Evolutionary conservation across 352 stramenopile genomes (phyloP).

Genomic region (Pythium scleroteichum): DNA sequence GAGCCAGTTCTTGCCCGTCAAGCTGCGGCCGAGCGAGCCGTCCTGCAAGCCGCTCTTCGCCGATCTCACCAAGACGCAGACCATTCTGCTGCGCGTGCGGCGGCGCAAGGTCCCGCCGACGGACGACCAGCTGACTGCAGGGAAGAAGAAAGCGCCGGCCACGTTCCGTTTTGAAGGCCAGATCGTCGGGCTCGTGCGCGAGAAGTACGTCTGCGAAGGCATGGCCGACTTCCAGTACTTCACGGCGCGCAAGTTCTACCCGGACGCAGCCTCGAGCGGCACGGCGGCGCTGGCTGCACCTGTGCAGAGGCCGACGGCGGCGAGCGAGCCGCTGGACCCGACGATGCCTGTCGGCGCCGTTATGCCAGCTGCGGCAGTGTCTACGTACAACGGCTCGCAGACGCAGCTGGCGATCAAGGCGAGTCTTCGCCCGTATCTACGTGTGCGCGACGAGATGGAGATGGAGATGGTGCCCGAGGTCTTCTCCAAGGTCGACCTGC

Average conservation of each 20-base stretch:
- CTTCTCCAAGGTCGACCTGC: constrained; percentile 83
- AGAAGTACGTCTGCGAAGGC: constrained; percentile 86
- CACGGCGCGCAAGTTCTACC: constrained; percentile 60
- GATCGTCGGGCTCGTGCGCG: constrained; percentile 62
- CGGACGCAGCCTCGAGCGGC: constrained; percentile 22
- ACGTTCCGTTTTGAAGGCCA: constrained; percentile 33
- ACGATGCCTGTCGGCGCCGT: constrained; percentile 14
- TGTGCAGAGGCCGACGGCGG: too few relatives aligned
- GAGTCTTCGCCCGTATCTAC: constrained; percentile 61
- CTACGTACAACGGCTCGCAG: constrained; percentile 43
- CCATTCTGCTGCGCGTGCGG: constrained; percentile 60
- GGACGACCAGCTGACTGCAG: background rate
- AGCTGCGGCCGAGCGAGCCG: constrained; percentile 69
- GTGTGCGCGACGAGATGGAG: constrained; percentile 46
- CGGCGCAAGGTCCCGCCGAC: constrained; percentile 20
- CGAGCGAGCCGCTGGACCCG: background rate
- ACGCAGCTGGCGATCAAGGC: constrained; percentile 48
- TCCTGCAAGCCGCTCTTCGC: constrained; percentile 85
- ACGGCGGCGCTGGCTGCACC: constrained; percentile 1
- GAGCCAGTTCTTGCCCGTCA: constrained; percentile 77
- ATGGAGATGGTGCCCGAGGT: constrained; percentile 80
- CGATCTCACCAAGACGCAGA: constrained; percentile 81
- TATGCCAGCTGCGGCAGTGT: constrained; percentile 28
- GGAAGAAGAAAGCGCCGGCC: constrained; percentile 3
- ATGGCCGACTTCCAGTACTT: constrained; percentile 89